Evolutionary conservation across 768 basidiomycete species (phyloP).

Genomic region (Collybiopsis luxurians): DNA sequence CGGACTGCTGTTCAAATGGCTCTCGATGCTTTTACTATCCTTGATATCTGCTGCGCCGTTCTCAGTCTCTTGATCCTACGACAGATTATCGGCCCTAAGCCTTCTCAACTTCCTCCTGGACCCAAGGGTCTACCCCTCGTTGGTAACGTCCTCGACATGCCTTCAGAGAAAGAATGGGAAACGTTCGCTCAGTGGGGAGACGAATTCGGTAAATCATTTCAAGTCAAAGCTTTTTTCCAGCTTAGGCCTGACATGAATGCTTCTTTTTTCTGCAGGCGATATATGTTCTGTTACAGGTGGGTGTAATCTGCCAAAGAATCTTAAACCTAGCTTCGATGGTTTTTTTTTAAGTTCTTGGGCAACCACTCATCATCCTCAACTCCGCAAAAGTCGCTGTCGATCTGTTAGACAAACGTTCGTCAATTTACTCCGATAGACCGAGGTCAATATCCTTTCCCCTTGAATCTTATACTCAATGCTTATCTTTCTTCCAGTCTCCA

Average conservation of each 20-base stretch:
- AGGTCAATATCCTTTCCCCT: conserved; percentile 9
- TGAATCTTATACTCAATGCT: conserved; percentile 7
- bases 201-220: conserved; percentile 39
- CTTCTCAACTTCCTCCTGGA: conserved; percentile 38
- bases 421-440: conserved; percentile 69
- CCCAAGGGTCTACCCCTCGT: conserved; percentile 40
- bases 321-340: neutral
- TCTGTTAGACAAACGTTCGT: conserved; percentile 65
- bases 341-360: conserved; percentile 41
- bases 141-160: conserved; percentile 55
- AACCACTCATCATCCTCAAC: conserved; percentile 56
- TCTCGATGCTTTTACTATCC: conserved; percentile 16
- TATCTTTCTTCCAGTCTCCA: conserved; percentile 24
- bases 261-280: conserved; percentile 40
- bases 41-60: conserved; percentile 32
- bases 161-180: conserved; percentile 46
- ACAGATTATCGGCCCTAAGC: conserved; percentile 33
- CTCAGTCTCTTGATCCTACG: conserved; percentile 32
- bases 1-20: neutral
- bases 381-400: conserved; percentile 48
- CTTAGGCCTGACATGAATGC: neutral
- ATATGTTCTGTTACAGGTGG: conserved; percentile 50
- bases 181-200: conserved; percentile 52
- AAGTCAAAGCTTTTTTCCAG: neutral
- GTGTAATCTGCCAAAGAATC: neutral